Evolutionary conservation across 495 filamentous ascomycete genomes (phyloP), one percentile per base, ranked within the genome.

Genomic region (Trichoderma orchidacearum): DNA sequence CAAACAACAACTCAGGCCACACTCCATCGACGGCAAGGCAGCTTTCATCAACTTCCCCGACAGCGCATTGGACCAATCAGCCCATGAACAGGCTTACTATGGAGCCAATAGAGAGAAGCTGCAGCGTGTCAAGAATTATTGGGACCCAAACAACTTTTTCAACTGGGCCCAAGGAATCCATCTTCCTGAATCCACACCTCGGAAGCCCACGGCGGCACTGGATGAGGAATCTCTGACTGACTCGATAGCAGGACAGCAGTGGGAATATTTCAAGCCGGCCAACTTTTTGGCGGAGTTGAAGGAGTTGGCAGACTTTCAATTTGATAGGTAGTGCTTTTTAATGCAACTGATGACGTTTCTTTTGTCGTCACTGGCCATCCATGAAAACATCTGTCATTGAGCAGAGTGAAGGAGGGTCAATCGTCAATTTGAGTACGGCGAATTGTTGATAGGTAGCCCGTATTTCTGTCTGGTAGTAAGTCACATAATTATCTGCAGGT

Each of bases 1-100:
- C 27, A 62, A 66, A 52, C 51, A 41, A 13, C 35, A 30, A n/a
- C 25, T 66, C 50, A 66, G 53, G 36, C 57, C 54, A 2, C 48
- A 55, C 36, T 21, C 36, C 5, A 41, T 41, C n/a, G n/a, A 41
- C n/a, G 36, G 36, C 3, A 13, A 21, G 5, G 36, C 36, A 17
- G 36, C 36, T 3, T 41, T 41, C n/a, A 41, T 41, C 7, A 41
- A 41, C n/a, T 41, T 41, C 13, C 36, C 36, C 0, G 36, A 41
- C n/a, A 17, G 36, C 2, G n/a, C 13, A 21, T 17, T 41, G 36
- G 13, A 6, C 13, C 3, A 13, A 17, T 13, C 13, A 3, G 13
- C n/a, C 8, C 36, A 41, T 18, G 36, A 41, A 17, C n/a, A 21
- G n/a, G 36, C 36, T n/a, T 41, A 41, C n/a, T 41, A 41, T 8